phyloP scores from a whole-genome alignment of 2,329 filamentous ascomycete species.

The Pseudophaeomoniella oleicola region DNA sequence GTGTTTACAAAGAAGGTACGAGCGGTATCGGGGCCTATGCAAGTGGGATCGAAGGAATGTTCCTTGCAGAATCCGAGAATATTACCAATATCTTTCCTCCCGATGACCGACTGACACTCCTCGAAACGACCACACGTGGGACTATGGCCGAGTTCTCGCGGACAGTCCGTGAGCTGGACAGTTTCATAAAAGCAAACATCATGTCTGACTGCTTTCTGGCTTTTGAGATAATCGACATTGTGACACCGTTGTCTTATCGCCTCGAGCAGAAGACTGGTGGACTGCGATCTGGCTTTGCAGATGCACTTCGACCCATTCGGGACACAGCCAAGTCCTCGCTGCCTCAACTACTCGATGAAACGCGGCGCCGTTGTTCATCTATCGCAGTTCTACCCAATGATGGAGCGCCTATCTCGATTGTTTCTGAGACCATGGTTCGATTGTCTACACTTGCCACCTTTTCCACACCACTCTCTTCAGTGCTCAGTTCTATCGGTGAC shows the following conservation, averaged over 20 bases:
- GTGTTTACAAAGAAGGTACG: constrained; percentile 73
- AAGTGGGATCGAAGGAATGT: constrained; percentile 72
- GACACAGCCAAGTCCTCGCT: constrained; percentile 85
- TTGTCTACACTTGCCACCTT: constrained; percentile 80
- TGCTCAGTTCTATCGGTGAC: constrained; percentile 84
- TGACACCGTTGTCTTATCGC: constrained; percentile 63
- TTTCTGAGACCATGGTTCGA: constrained; percentile 71
- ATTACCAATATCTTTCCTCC: constrained; percentile 74
- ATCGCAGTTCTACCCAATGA: constrained; percentile 61
- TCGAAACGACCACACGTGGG: constrained; percentile 63
- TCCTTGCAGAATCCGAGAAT: constrained; percentile 79
- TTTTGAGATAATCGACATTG: constrained; percentile 87
- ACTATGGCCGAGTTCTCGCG: constrained; percentile 70
- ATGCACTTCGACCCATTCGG: constrained; percentile 74
- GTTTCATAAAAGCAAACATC: constrained; percentile 73
- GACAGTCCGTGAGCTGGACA: constrained; percentile 77
- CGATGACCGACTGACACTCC: constrained; percentile 69
- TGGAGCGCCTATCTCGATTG: constrained; percentile 62
- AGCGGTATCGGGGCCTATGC: constrained; percentile 88
- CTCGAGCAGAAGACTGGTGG: constrained; percentile 75
- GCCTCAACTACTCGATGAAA: constrained; percentile 70
- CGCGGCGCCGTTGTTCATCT: constrained; percentile 50
- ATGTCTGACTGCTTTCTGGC: constrained; percentile 87
- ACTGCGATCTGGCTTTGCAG: constrained; percentile 66
- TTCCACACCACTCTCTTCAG: constrained; percentile 68